Evolutionary conservation across 495 filamentous ascomycete species (phyloP).

Genomic region (Tuber brumale): DNA sequence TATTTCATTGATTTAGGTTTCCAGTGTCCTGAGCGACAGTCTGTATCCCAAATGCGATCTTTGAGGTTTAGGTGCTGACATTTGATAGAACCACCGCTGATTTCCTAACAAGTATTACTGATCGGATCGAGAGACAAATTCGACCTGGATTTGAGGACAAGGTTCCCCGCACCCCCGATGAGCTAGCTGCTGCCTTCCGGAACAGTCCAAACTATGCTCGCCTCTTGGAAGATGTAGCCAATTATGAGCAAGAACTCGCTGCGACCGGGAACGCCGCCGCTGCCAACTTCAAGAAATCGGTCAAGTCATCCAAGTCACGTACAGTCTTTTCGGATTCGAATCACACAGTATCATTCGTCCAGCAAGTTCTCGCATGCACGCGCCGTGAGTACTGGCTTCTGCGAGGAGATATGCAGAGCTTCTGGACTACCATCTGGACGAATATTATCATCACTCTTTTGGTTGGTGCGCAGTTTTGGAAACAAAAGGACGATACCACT

Average conservation of each 20-base stretch:
- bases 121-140: slow-evolving; percentile 57
- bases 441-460: slow-evolving; percentile 64
- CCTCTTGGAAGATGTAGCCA: slow-evolving; percentile 50
- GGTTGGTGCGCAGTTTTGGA: slow-evolving; percentile 64
- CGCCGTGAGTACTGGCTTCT: slow-evolving; percentile 67
- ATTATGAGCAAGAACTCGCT: slow-evolving; percentile 55
- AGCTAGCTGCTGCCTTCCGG: slow-evolving; percentile 55
- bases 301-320: slow-evolving; percentile 59
- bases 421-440: slow-evolving; percentile 70
- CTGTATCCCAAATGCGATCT: slow-evolving; percentile 47
- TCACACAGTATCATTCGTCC: slow-evolving; percentile 63
- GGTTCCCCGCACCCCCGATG: slow-evolving; percentile 61
- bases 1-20: slow-evolving; percentile 65
- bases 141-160: slow-evolving; percentile 51
- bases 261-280: slow-evolving; percentile 59
- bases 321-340: slow-evolving; percentile 24
- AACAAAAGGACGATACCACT: slow-evolving; percentile 55
- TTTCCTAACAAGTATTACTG: slow-evolving; percentile 62
- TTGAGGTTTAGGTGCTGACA: slow-evolving; percentile 19
- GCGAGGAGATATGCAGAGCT: slow-evolving; percentile 60
- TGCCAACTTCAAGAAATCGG: slow-evolving; percentile 59
- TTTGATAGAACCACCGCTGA: slow-evolving; percentile 58
- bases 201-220: slow-evolving; percentile 40
- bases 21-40: slow-evolving; percentile 41
- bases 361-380: slow-evolving; percentile 64